phyloP scores from a whole-genome alignment of 495 filamentous ascomycete genomes.

The Aspergillus homomorphus region DNA sequence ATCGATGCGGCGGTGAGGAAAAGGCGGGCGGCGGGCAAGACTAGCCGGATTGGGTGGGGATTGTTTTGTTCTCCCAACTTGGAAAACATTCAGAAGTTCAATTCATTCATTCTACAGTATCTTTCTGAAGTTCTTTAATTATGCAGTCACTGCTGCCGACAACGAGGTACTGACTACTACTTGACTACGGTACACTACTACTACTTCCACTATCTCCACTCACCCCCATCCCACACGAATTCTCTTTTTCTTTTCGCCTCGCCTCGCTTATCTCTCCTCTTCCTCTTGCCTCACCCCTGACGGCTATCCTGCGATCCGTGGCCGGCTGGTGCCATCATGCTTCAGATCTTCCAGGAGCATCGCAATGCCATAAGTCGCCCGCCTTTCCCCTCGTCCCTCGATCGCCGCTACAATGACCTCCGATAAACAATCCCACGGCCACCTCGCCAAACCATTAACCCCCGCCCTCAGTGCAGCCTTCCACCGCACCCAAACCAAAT shows the following conservation, averaged over 20 bases:
- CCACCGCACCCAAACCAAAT: conserved; percentile 33
- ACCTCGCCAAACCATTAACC: conserved; percentile 46
- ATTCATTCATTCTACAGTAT: too few relatives aligned
- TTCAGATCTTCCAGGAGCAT: conserved; percentile 27
- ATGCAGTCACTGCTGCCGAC: too few relatives aligned
- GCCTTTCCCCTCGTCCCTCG: conserved; percentile 24
- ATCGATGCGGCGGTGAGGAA: conserved; percentile 14
- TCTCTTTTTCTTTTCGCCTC: not conserved
- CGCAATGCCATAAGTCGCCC: conserved; percentile 43
- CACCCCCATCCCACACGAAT: not conserved
- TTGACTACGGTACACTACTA: too few relatives aligned
- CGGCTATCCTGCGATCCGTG: not conserved
- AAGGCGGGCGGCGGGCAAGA: not conserved
- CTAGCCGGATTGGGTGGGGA: conserved; percentile 21
- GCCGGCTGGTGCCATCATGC: conserved; percentile 39
- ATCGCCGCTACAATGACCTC: conserved; percentile 45
- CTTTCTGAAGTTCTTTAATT: too few relatives aligned
- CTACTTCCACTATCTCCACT: not conserved
- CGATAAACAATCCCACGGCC: conserved; percentile 51
- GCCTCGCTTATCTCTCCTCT: not conserved
- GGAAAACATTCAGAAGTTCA: too few relatives aligned
- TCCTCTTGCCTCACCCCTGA: not conserved
- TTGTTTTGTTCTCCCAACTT: conserved; percentile 2
- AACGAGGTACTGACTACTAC: too few relatives aligned
- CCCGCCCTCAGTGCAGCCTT: conserved; percentile 49